Evolutionary conservation across 2,329 filamentous ascomycete species (phyloP), one percentile per base, ranked within the genome.

Genomic region (Aureobasidium sp.): DNA sequence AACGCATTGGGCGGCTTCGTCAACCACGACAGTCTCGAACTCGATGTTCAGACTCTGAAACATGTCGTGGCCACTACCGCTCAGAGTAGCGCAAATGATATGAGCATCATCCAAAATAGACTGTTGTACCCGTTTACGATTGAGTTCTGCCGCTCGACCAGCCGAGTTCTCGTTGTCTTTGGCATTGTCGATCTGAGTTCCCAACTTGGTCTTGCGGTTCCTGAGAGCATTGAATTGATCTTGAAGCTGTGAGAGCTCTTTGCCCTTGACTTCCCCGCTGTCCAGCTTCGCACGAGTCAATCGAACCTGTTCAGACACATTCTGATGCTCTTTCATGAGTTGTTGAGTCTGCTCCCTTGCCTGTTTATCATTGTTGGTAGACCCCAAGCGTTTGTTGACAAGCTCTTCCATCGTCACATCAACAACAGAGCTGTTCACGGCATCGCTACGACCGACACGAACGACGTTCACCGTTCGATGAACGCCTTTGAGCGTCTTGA

Each of bases 1-100:
- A 65, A 99, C 95, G 74, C 93, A 99, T 80, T 99, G 94, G 17
- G 94, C 94, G 3, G 94, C 94, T 77, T 99, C 94, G 70, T 99
- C 94, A 66, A 99, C 97, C 68, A 99, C 90, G 67, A 99, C 94
- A 0, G 94, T 97, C 76, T 99, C 94, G 68, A 99, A 99, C 74
- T 99, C 94, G 57, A 99, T 91, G 69, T 90, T 92, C 62, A 99
- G 78, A 68, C 88, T 89, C 75, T 93, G 91, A 78, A 99, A 96
- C 86, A 97, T 96, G 67, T 99, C 94, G 71, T 99, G 95, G 3
- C 94, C 94, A 74, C 89, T 93, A 69, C 93, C 94, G 73, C 92
- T 97, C 55, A 99, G 85, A 0, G 94, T 99, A 46, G 93, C 90
- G 74, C 94, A 99, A 34, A 99, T 85, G 57, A 99, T 89, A 75